Conservation (phyloP, 2,329 filamentous ascomycete species). For the Cytospora leucostoma region DNA sequence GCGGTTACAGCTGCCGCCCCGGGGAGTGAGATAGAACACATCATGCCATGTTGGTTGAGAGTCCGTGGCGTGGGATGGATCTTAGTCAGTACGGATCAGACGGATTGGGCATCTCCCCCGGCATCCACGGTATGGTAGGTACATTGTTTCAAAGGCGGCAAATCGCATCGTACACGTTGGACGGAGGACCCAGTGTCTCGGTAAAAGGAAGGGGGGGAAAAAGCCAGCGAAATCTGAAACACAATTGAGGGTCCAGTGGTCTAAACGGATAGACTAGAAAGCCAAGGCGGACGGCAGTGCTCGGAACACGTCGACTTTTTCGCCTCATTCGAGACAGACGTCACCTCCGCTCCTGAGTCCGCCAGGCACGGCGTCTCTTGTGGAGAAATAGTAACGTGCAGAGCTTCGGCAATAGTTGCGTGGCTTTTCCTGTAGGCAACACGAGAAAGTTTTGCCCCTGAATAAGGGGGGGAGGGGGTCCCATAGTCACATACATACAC, state of each 20-base stretch:
- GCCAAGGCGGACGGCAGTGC: conserved; percentile 1
- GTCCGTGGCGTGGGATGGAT: no score
- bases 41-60: no score
- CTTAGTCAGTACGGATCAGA: background rate
- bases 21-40: background rate
- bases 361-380: background rate
- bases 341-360: background rate
- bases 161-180: background rate
- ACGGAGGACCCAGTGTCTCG: background rate
- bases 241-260: background rate
- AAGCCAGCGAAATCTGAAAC: conserved; percentile 9
- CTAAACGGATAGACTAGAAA: conserved; percentile 6
- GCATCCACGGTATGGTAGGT: background rate
- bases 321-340: conserved; percentile 11
- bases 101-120: background rate
- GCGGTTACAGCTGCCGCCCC: background rate
- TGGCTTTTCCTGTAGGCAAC: conserved; percentile 11
- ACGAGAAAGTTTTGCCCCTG: conserved; percentile 25
- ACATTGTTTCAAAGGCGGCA: background rate
- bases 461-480: background rate
- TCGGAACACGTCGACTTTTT: conserved; percentile 17
- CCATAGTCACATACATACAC: no score
- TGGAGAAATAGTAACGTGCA: conserved; percentile 7
- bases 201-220: background rate
- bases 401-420: conserved; percentile 19